These are phyloP conservation scores for Paecilomyces formosus DNA, from an alignment of 2,329 filamentous ascomycete genomes.

Conservation along the genomic window DNA sequence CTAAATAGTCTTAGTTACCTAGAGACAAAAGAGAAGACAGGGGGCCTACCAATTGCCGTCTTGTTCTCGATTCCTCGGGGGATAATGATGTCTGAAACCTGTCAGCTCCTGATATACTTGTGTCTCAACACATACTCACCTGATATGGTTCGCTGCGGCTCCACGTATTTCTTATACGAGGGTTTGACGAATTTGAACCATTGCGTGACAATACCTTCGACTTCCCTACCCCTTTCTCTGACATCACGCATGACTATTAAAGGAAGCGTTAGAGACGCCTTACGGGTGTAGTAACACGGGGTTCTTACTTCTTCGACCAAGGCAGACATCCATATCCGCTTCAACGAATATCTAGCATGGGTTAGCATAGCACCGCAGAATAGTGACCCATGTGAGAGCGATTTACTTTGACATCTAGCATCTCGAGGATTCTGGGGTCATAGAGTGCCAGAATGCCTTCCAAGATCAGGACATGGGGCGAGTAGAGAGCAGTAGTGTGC, in stretches of 20 bases:
- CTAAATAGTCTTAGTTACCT: slow-evolving; percentile 34
- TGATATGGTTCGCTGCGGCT: slow-evolving; percentile 82
- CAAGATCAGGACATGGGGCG: slow-evolving; percentile 87
- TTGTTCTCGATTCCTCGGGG: slow-evolving; percentile 90
- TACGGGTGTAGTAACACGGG: not conserved
- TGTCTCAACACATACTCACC: slow-evolving; percentile 40
- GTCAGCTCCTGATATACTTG: not conserved
- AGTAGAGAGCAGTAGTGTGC: slow-evolving; percentile 83
- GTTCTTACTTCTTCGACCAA: slow-evolving; percentile 72
- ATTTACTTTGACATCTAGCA: slow-evolving; percentile 73
- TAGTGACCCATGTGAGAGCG: not conserved
- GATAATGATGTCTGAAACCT: slow-evolving; percentile 70
- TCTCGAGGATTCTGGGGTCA: slow-evolving; percentile 72
- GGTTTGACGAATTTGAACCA: slow-evolving; percentile 97
- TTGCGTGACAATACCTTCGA: slow-evolving; percentile 95
- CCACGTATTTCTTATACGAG: slow-evolving; percentile 89
- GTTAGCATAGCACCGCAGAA: slow-evolving; percentile 7
- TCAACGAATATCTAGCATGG: slow-evolving; percentile 77
- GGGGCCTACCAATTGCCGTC: slow-evolving; percentile 63
- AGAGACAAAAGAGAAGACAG: not conserved
- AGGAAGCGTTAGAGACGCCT: slow-evolving; percentile 13
- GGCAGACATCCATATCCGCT: slow-evolving; percentile 87
- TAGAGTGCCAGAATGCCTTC: slow-evolving; percentile 96
- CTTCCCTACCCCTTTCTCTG: slow-evolving; percentile 77
- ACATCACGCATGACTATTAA: slow-evolving; percentile 73